Base-by-base conservation (phyloP, 1,139 yeast species). In the Spathaspora sp. region DNA sequence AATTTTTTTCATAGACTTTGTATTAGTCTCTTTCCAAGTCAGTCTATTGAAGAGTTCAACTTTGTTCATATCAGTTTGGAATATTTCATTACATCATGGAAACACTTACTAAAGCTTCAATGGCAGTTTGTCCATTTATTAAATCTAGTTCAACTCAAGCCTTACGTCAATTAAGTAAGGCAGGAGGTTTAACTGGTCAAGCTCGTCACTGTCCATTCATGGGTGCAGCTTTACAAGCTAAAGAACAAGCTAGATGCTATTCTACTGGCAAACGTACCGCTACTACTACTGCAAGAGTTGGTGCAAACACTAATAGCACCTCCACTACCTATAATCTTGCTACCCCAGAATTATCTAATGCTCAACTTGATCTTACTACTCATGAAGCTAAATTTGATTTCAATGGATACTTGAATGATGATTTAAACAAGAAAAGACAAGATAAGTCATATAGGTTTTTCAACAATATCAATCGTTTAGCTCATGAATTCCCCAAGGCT, bases 371-470 rank as follows among this genome's bases (percentile, higher is more conserved):
- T 49, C 61, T 64, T 44, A 49, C 58, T n/a, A 52, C 78, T 23
- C 68, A 73, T 39, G 85, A 80, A 51, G 47, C 64, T 18, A 52
- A 75, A 2, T 87, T 84, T 64, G 89, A 86, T 62, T 89, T 83
- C 66, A 75, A 80, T 43, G 84, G 84, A 2, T 74, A 80, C 56
- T 80, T 87, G 63, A 75, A 75, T 44, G 60, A 65, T 44, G 95
- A 89, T 57, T 72, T 93, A 54, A 67, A 75, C 50, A 80, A 80
- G 61, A 93, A 93, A 72, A 82, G 95, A 65, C 60, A 72, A 43
- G 99, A 95, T 73, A 89, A 88, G 67, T 89, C 97, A 26, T 93
- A 93, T 72, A 86, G 99, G 60, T 91, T 80, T 66, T 93, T 93
- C 78, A 93, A 95, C 80, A 93, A 93, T 75, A 90, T 93, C 72